Percentiles rank a stretch among this genome's conserved stretches.
Evolutionary conservation across 257 asterid genomes (phyloP).

Genomic region (Solanum paucissectum): DNA sequence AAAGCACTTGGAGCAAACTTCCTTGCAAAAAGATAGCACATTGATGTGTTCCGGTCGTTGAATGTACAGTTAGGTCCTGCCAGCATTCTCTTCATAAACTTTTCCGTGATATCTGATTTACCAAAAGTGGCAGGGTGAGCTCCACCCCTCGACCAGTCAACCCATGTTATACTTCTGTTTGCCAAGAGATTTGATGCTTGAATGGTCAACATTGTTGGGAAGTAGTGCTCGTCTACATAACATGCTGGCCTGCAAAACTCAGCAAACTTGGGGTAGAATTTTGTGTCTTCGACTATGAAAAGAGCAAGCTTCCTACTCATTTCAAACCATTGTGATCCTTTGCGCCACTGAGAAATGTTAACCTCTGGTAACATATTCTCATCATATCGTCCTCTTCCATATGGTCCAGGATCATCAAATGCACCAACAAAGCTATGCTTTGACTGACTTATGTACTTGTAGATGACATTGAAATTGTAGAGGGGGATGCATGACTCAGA

Average conservation of each 20-base stretch:
- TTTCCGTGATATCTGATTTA: conserved; percentile 30
- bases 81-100: conserved; percentile 26
- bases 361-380: conserved; percentile 33
- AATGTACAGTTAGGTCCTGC: conserved; percentile 18
- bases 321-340: conserved; percentile 46
- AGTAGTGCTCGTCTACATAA: conserved; percentile 42
- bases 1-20: conserved; percentile 41
- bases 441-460: conserved; percentile 25
- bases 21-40: conserved; percentile 36
- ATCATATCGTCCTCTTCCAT: conserved; percentile 30
- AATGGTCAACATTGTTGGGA: conserved; percentile 36
- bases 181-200: conserved; percentile 24
- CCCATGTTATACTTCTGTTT: conserved; percentile 40
- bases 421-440: conserved; percentile 37
- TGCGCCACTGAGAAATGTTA: conserved; percentile 29
- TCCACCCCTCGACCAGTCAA: conserved; percentile 48
- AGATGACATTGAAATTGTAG: conserved; percentile 26
- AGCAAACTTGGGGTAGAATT: conserved; percentile 19
- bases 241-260: conserved; percentile 34
- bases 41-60: conserved; percentile 14
- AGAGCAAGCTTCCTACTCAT: conserved; percentile 34
- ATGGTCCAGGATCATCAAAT: conserved; percentile 48
- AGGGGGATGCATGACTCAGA: conserved; percentile 48
- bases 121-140: conserved; percentile 46
- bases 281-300: conserved; percentile 25